A percentile compares a stretch with the other conserved stretches of the same genome.
phyloP scores from a whole-genome alignment of 73 alveolate genomes.

The Paramecium octaurelia region DNA sequence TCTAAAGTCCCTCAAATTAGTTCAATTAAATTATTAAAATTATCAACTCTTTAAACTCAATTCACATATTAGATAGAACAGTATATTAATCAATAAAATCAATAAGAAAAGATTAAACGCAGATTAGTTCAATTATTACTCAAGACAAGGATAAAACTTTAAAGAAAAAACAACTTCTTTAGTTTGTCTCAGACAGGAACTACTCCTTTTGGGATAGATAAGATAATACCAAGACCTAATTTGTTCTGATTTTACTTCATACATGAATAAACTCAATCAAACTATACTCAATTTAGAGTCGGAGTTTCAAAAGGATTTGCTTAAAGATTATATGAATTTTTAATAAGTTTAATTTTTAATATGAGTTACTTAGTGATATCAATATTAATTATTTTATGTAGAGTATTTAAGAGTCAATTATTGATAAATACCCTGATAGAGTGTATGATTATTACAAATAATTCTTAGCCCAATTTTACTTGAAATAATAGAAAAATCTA shows the following conservation, averaged over 20 bases:
- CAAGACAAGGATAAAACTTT: background rate
- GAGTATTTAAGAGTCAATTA: background rate
- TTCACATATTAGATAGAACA: background rate
- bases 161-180: background rate
- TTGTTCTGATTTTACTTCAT: background rate
- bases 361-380: background rate
- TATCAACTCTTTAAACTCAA: background rate
- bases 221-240: background rate
- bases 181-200: background rate
- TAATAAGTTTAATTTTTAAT: background rate
- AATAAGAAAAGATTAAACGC: background rate
- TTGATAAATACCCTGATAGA: background rate
- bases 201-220: background rate
- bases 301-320: background rate
- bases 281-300: background rate
- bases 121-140: background rate
- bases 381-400: background rate
- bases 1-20: background rate
- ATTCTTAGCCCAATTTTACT: slow-evolving; percentile 2
- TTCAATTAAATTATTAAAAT: background rate
- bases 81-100: background rate
- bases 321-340: background rate
- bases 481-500: background rate
- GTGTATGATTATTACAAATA: background rate
- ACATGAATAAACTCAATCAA: background rate